Evolutionary conservation across 257 asterid genomes (phyloP).

Genomic region (Petrea volubilis): DNA sequence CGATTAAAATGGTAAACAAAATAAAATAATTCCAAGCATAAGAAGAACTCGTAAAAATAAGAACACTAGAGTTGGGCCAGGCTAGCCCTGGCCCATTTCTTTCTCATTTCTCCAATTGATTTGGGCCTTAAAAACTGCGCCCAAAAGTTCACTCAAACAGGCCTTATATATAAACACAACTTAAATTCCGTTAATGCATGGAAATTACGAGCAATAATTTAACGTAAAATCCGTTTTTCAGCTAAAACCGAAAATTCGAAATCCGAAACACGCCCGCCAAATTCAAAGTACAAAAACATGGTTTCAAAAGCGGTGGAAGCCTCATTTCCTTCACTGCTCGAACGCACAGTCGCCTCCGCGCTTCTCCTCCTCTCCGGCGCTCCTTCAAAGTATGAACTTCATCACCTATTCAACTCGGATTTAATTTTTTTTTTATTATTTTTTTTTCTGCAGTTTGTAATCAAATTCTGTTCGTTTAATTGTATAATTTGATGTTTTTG

Average conservation of each 20-base stretch:
- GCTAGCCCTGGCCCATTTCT: too few relatives aligned
- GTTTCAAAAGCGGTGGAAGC: constrained; percentile 38
- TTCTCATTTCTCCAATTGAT: background rate
- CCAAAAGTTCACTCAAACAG: background rate
- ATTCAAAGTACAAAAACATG: constrained; percentile 44
- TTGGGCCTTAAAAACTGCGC: background rate
- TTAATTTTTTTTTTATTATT: background rate
- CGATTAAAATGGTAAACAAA: too few relatives aligned
- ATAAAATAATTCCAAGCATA: too few relatives aligned
- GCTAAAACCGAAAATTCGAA: constrained; percentile 4
- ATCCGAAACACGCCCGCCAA: constrained; percentile 64
- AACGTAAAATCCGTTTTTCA: background rate
- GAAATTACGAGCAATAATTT: background rate
- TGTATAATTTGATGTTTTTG: background rate
- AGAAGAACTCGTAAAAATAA: too few relatives aligned
- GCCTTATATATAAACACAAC: background rate
- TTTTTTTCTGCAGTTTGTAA: background rate
- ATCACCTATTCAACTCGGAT: background rate
- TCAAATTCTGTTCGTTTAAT: constrained; percentile 12
- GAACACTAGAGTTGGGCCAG: too few relatives aligned
- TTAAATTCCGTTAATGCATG: background rate
- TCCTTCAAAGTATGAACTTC: constrained; percentile 40
- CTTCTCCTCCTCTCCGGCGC: constrained; percentile 73
- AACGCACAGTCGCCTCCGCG: constrained; percentile 75
- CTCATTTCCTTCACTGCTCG: constrained; percentile 67